Evolutionary conservation across 2,329 filamentous ascomycete species (phyloP).

Genomic region (Arthrobotrys megalospora): DNA sequence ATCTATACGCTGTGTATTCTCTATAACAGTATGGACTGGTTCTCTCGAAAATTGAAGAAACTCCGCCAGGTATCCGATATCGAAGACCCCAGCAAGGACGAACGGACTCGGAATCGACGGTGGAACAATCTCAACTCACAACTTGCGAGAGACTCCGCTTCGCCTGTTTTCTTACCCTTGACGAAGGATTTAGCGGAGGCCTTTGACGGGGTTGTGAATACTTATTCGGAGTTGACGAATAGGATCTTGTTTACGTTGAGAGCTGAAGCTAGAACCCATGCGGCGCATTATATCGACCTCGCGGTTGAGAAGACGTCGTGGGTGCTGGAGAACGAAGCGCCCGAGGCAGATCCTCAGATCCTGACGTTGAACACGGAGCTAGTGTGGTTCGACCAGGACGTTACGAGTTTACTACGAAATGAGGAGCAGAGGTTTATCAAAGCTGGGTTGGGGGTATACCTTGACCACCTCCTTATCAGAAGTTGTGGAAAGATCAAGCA

Average conservation of each 20-base stretch:
- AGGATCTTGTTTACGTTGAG: constrained; percentile 88
- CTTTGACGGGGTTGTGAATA: constrained; percentile 88
- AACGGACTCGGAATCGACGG: constrained; percentile 51
- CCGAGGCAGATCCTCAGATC: constrained; percentile 83
- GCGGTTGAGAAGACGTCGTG: constrained; percentile 74
- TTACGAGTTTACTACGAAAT: constrained; percentile 79
- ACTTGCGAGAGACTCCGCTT: constrained; percentile 71
- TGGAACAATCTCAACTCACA: constrained; percentile 67
- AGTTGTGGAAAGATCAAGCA: constrained; percentile 80
- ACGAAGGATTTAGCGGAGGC: constrained; percentile 70
- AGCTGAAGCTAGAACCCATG: constrained; percentile 87
- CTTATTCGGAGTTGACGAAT: constrained; percentile 83
- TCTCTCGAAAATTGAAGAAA: constrained; percentile 84
- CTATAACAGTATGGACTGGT: constrained; percentile 98
- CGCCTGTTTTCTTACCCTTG: constrained; percentile 86
- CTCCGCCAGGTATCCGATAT: constrained; percentile 80
- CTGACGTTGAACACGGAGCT: constrained; percentile 87
- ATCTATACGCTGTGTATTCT: constrained; percentile 87
- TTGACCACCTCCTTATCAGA: constrained; percentile 83
- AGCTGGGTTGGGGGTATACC: constrained; percentile 80
- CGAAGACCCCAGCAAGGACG: constrained; percentile 62
- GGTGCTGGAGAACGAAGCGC: constrained; percentile 76
- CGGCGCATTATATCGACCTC: constrained; percentile 82
- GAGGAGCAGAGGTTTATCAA: constrained; percentile 83
- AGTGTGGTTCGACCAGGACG: constrained; percentile 87